Evolutionary conservation across 257 asterid genomes (phyloP).

Genomic region (Gardenia jasminoides): DNA sequence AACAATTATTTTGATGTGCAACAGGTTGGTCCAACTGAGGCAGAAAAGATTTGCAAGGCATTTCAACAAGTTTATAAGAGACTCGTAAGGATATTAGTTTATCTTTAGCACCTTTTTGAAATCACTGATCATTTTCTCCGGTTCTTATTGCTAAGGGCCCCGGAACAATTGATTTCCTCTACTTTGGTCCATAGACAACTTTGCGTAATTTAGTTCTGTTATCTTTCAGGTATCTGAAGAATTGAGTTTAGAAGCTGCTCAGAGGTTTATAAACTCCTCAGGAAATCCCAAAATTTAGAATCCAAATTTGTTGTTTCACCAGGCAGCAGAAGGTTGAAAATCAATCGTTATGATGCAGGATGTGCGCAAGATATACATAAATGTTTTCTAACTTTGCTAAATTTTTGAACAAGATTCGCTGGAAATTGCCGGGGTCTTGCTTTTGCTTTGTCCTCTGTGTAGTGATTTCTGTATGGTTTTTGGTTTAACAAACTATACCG

Average conservation of each 20-base stretch:
- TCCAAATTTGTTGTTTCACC: neutral
- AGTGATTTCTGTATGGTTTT: neutral
- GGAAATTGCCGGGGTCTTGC: neutral
- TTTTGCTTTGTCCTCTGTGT: neutral
- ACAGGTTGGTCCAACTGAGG: slow-evolving; percentile 70
- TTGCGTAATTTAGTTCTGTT: neutral
- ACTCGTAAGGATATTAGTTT: slow-evolving; percentile 47
- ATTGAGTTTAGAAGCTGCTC: slow-evolving; percentile 58
- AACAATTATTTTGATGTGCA: neutral
- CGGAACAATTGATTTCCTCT: slow-evolving; percentile 1
- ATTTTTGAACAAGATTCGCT: neutral
- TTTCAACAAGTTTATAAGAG: slow-evolving; percentile 65
- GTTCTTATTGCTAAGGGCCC: neutral
- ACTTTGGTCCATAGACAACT: neutral
- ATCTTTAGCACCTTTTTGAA: slow-evolving; percentile 13
- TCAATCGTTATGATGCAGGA: neutral
- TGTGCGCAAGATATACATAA: neutral
- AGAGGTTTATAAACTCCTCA: slow-evolving; percentile 35
- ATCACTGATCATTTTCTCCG: neutral
- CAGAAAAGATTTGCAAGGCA: slow-evolving; percentile 66
- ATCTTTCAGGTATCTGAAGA: slow-evolving; percentile 67
- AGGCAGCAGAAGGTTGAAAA: neutral
- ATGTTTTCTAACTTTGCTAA: neutral
- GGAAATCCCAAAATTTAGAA: neutral
- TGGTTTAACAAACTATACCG: neutral